Conservation (phyloP, 768 basidiomycete genomes). For the Hericium coralloides region DNA sequence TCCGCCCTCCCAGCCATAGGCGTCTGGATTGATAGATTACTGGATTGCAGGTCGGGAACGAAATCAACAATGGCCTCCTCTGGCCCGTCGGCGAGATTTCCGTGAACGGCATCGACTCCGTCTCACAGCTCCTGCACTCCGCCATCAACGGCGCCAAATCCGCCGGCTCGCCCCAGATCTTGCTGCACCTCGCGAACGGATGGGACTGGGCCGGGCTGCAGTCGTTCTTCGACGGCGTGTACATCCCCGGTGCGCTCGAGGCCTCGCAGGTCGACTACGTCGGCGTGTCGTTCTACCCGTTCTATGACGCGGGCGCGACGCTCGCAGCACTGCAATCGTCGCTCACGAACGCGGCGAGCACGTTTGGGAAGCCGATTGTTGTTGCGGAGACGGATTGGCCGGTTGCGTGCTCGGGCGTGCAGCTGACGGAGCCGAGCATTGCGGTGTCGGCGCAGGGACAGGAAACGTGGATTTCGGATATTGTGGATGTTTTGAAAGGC, state of each 20-base stretch:
- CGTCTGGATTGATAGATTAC: background rate
- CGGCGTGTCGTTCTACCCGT: constrained; percentile 61
- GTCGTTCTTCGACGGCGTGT: constrained; percentile 44
- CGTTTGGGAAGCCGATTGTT: constrained; percentile 45
- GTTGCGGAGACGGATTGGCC: constrained; percentile 64
- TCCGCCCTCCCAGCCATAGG: background rate
- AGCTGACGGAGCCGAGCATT: constrained; percentile 34
- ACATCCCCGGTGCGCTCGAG: constrained; percentile 42
- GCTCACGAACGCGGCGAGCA: constrained; percentile 39
- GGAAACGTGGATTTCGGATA: constrained; percentile 41
- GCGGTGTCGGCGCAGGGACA: constrained; percentile 44
- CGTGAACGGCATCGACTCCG: constrained; percentile 38
- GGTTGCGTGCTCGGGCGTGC: constrained; percentile 32
- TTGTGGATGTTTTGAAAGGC: constrained; percentile 35
- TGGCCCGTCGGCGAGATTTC: constrained; percentile 54
- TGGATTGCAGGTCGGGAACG: constrained; percentile 54
- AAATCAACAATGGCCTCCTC: constrained; percentile 56
- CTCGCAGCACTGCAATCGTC: constrained; percentile 39
- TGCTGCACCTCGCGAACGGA: constrained; percentile 57
- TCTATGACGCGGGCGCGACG: constrained; percentile 52
- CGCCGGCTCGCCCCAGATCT: constrained; percentile 36
- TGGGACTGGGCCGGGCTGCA: constrained; percentile 37
- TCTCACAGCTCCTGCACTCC: constrained; percentile 54
- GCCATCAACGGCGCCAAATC: constrained; percentile 45
- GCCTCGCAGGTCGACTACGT: constrained; percentile 45